A percentile compares a stretch with the other conserved stretches of the same genome.
These are phyloP conservation scores for Yamadazyma atmosphaerica DNA, from an alignment of 1,139 yeast genomes.

Conservation along the genomic window DNA sequence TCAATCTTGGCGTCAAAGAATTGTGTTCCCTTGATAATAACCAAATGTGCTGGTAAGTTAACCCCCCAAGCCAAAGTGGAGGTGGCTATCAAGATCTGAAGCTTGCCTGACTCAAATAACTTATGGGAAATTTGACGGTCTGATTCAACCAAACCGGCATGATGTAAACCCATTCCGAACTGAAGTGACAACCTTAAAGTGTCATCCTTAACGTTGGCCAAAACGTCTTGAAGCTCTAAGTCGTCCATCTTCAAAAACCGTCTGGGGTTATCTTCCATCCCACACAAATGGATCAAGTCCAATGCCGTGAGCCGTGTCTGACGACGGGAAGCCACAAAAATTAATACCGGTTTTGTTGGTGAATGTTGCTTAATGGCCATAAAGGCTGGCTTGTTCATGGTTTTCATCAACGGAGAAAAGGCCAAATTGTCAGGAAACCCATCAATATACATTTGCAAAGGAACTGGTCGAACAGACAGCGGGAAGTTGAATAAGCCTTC, in stretches of 20 bases:
- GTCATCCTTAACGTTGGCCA: conserved; percentile 79
- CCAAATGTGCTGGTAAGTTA: conserved; percentile 91
- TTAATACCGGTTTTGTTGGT: conserved; percentile 86
- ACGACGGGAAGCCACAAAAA: conserved; percentile 95
- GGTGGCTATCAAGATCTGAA: conserved; percentile 90
- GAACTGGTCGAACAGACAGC: conserved; percentile 95
- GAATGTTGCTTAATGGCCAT: conserved; percentile 96
- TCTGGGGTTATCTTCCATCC: conserved; percentile 90
- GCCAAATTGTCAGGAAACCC: conserved; percentile 96
- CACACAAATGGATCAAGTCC: conserved; percentile 91
- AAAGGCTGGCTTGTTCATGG: conserved; percentile 97
- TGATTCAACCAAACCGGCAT: conserved; percentile 92
- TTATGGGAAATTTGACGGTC: conserved; percentile 89
- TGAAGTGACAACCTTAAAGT: conserved; percentile 81
- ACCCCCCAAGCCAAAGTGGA: conserved; percentile 98
- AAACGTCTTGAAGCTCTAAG: conserved; percentile 62
- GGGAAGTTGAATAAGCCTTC: conserved; percentile 93
- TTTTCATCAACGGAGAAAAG: conserved; percentile 93
- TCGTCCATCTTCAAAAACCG: conserved; percentile 80
- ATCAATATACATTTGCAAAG: conserved; percentile 95
- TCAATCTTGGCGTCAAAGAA: conserved; percentile 81
- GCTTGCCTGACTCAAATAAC: conserved; percentile 78
- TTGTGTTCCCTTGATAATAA: conserved; percentile 91
- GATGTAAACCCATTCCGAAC: conserved; percentile 96
- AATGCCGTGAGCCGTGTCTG: conserved; percentile 95